phyloP scores from a whole-genome alignment of 2,329 filamentous ascomycete genomes.

The Myriosclerotinia duriaeana region DNA sequence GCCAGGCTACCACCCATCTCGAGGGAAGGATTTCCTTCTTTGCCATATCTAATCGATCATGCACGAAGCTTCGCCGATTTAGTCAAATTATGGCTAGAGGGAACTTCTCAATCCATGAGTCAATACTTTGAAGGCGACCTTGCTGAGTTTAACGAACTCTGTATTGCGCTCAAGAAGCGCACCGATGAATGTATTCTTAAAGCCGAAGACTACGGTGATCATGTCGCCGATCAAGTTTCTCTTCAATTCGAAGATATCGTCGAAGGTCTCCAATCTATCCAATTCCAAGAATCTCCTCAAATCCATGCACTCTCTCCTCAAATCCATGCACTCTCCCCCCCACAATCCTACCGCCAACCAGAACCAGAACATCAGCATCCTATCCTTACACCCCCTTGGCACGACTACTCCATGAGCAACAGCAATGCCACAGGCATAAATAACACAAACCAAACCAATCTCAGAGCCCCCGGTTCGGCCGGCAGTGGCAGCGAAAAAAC shows the following conservation, averaged over 20 bases:
- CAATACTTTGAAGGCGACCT: slow-evolving; percentile 37
- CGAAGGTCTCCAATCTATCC: slow-evolving; percentile 31
- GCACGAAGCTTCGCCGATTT: slow-evolving; percentile 81
- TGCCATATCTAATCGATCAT: slow-evolving; percentile 91
- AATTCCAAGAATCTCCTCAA: slow-evolving; percentile 11
- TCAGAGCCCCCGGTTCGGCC: slow-evolving; percentile 30
- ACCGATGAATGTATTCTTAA: slow-evolving; percentile 39
- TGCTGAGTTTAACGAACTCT: slow-evolving; percentile 38
- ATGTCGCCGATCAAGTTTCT: slow-evolving; percentile 31
- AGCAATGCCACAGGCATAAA: slow-evolving; percentile 10
- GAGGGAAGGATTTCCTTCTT: slow-evolving; percentile 86
- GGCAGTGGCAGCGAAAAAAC: slow-evolving; percentile 31
- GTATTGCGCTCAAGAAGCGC: slow-evolving; percentile 38
- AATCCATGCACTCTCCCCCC: not conserved
- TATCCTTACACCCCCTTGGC: slow-evolving; percentile 30
- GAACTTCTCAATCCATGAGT: slow-evolving; percentile 36
- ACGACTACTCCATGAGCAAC: slow-evolving; percentile 18
- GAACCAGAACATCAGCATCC: slow-evolving; percentile 16
- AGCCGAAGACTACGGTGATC: slow-evolving; percentile 35
- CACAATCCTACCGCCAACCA: slow-evolving; percentile 1
- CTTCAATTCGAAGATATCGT: slow-evolving; percentile 38
- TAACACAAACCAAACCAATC: slow-evolving; percentile 7
- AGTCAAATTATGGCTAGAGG: slow-evolving; percentile 75
- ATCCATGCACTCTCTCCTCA: not conserved
- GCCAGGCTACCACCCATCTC: slow-evolving; percentile 76